Conservation (phyloP, 192 early-diverging fungal genomes). For the Rhizophagus sp. region DNA sequence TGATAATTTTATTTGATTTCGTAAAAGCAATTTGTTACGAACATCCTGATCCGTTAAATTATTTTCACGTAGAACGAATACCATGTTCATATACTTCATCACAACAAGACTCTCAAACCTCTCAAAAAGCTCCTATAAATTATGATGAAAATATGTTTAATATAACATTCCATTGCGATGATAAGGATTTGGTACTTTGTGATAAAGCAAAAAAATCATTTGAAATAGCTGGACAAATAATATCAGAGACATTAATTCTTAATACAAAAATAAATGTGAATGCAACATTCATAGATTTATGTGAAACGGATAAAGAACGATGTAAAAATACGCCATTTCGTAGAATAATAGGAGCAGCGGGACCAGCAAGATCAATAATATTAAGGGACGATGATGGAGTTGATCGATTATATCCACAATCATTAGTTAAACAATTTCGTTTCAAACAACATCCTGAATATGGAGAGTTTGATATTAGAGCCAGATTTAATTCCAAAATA, state of each 20-base stretch:
- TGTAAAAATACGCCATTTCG: background rate
- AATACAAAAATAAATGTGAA: slow-evolving; percentile 37
- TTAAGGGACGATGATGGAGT: slow-evolving; percentile 39
- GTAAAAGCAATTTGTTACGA: too few species aligned
- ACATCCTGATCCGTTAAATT: too few species aligned
- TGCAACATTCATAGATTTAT: slow-evolving; percentile 39
- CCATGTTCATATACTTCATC: too few species aligned
- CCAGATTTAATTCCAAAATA: slow-evolving; percentile 35
- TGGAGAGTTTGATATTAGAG: slow-evolving; percentile 38
- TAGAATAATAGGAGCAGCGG: slow-evolving; percentile 30
- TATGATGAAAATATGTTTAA: background rate
- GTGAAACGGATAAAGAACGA: background rate
- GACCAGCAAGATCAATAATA: slow-evolving; percentile 35
- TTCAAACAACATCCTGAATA: slow-evolving; percentile 30
- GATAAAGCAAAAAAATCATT: slow-evolving; percentile 31
- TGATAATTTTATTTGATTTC: too few species aligned
- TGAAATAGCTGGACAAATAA: slow-evolving; percentile 33
- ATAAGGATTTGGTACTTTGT: slow-evolving; percentile 17
- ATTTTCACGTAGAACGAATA: too few species aligned
- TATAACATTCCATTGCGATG: background rate
- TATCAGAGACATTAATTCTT: slow-evolving; percentile 31
- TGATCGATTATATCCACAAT: slow-evolving; percentile 44
- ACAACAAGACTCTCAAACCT: too few species aligned
- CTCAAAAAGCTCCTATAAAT: too few species aligned
- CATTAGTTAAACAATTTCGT: slow-evolving; percentile 42